Conservation (phyloP, 257 asterid species). For the Echites panduratus region DNA sequence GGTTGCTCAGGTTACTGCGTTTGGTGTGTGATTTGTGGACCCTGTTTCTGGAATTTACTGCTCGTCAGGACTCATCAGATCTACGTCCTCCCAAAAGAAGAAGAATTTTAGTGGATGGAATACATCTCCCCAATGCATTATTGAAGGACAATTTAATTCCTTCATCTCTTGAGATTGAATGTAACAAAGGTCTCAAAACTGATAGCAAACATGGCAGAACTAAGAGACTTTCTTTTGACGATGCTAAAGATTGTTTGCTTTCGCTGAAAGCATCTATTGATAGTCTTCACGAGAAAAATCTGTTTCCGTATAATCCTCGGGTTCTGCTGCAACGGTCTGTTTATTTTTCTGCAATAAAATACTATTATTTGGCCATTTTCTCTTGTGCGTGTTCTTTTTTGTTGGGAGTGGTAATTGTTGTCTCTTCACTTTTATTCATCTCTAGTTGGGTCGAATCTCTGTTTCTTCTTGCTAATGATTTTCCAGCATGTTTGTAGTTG, state of each 20-base stretch:
- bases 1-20: constrained; percentile 58
- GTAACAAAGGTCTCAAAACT: constrained; percentile 15
- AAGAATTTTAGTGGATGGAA: constrained; percentile 21
- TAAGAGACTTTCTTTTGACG: constrained; percentile 32
- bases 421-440: background rate
- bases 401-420: background rate
- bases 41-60: constrained; percentile 53
- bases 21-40: constrained; percentile 64
- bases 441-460: background rate
- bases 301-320: constrained; percentile 82
- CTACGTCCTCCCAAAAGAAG: constrained; percentile 41
- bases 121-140: constrained; percentile 17
- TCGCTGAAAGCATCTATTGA: constrained; percentile 54
- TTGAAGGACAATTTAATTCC: constrained; percentile 14
- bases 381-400: background rate
- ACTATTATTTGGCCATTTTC: background rate
- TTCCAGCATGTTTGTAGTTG: background rate
- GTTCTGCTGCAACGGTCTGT: constrained; percentile 70
- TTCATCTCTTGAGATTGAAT: constrained; percentile 20
- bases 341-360: background rate
- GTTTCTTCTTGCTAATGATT: background rate
- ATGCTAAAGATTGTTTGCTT: constrained; percentile 64
- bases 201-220: constrained; percentile 16
- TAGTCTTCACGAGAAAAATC: constrained; percentile 57
- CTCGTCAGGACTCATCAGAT: constrained; percentile 23